A percentile compares a stretch with the other conserved stretches of the same genome.
Evolutionary conservation across 345 rosid genomes (phyloP).

Genomic region (Arabidopsis thaliana): TAIR10.1 NC_003074.8:6890001-6890500

Average conservation of each 20-base stretch:
- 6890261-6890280: neutral
- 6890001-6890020: constrained; percentile 29
- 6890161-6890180: neutral
- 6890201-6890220: constrained; percentile 20
- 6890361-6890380: neutral
- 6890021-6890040: constrained; percentile 40
- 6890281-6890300: constrained; percentile 14
- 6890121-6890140: neutral
- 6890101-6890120: neutral
- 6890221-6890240: constrained; percentile 33
- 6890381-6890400: no score
- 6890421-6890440: no score
- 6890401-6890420: no score
- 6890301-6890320: no score
- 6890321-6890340: neutral
- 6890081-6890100: neutral
- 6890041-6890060: neutral
- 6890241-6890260: constrained; percentile 15
- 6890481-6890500: neutral
- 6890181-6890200: neutral
- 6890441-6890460: neutral
- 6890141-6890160: constrained; percentile 10
- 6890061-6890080: neutral
- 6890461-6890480: neutral
- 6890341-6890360: constrained; percentile 13